Conservation (phyloP, 2,329 filamentous ascomycete genomes). For the Colletotrichum brevisporum region DNA sequence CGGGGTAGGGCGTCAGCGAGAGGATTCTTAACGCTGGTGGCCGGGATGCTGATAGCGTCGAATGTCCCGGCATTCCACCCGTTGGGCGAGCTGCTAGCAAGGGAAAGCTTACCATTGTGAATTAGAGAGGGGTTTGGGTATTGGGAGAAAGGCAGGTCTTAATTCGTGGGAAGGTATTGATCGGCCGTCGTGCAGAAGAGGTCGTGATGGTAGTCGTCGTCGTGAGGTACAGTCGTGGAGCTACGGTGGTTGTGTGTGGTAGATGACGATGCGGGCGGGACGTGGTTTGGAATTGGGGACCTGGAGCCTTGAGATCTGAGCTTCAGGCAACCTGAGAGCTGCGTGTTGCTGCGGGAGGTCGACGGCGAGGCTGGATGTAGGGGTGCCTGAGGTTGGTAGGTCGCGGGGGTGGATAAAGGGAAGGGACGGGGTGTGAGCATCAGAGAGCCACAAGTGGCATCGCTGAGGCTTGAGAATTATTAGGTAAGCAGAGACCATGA, state of each 20-base stretch:
- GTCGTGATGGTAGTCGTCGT: conserved; percentile 19
- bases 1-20: conserved; percentile 37
- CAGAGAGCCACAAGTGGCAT: conserved; percentile 29
- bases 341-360: conserved; percentile 42
- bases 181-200: conserved; percentile 1
- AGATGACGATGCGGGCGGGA: conserved; percentile 41
- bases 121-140: conserved; percentile 36
- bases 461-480: background rate
- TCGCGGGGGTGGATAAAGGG: conserved; percentile 8
- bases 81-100: conserved; percentile 41
- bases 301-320: conserved; percentile 41
- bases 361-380: conserved; percentile 35
- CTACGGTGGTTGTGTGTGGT: conserved; percentile 18
- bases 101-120: conserved; percentile 51
- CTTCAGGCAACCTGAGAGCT: conserved; percentile 44
- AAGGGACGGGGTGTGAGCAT: background rate
- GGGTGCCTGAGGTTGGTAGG: conserved; percentile 35
- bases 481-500: conserved; percentile 15
- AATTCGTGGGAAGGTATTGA: background rate
- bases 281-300: conserved; percentile 42
- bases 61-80: conserved; percentile 23
- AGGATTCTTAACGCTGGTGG: background rate
- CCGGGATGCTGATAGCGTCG: conserved; percentile 20
- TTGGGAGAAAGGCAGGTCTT: background rate
- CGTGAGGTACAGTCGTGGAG: conserved; percentile 19